A percentile compares a stretch with the other conserved stretches of the same genome.
These are phyloP conservation scores for Ehretia macrophylla DNA, from an alignment of 257 asterid genomes.

Conservation along the genomic window DNA sequence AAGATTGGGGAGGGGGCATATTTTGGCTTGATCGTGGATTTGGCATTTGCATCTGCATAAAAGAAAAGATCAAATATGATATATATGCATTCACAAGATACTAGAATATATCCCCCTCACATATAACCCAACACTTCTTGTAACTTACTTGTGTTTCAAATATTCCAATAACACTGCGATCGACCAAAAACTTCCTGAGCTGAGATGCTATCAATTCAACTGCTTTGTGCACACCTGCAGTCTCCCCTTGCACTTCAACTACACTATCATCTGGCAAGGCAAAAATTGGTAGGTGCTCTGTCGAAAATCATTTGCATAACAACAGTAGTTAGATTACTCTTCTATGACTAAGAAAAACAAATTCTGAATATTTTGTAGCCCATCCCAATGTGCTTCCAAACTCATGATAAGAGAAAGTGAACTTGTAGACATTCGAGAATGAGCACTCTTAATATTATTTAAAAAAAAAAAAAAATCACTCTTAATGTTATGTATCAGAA, in stretches of 20 bases:
- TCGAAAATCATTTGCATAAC: constrained; percentile 15
- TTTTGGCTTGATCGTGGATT: constrained; percentile 57
- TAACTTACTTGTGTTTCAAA: constrained; percentile 73
- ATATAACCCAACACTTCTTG: too few species aligned
- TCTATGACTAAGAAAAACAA: too few species aligned
- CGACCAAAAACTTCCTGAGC: constrained; percentile 83
- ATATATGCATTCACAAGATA: constrained; percentile 4
- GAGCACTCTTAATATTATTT: too few species aligned
- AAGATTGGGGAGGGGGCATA: constrained; percentile 50
- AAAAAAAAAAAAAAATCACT: too few species aligned
- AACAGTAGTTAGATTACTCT: constrained; percentile 1
- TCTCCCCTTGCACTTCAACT: constrained; percentile 92
- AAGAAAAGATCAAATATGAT: constrained; percentile 3
- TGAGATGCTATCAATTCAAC: constrained; percentile 74
- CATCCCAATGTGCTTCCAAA: too few species aligned
- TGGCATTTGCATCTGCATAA: constrained; percentile 61
- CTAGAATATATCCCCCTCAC: not conserved
- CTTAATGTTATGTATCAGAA: too few species aligned
- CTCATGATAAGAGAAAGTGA: too few species aligned
- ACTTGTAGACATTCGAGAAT: too few species aligned
- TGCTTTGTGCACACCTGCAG: constrained; percentile 67
- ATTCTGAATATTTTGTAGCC: too few species aligned
- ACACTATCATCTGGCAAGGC: constrained; percentile 85
- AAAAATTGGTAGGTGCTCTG: constrained; percentile 77
- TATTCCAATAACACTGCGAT: constrained; percentile 75